Conservation (phyloP, 768 basidiomycete species). For the Kwoniella shandongensis region DNA sequence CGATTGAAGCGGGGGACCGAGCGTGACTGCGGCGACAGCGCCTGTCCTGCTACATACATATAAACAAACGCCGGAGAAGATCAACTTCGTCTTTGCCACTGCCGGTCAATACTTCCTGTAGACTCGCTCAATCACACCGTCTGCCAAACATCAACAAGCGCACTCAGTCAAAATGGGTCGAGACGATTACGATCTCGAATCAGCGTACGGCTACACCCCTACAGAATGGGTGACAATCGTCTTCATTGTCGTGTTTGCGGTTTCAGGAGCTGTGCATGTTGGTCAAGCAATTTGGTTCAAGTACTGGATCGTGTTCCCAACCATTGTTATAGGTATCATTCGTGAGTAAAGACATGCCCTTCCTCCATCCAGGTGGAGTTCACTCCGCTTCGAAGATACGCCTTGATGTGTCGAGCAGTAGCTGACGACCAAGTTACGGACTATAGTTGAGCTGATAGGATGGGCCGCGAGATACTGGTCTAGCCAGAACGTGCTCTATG, state of each 20-base stretch:
- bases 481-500: conserved; percentile 24
- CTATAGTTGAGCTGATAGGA: conserved; percentile 37
- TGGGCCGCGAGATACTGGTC: conserved; percentile 43
- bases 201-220: conserved; percentile 30
- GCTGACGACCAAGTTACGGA: too few species aligned
- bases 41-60: too few species aligned
- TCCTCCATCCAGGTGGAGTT: conserved; percentile 32
- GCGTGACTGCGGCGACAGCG: too few species aligned
- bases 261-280: conserved; percentile 22
- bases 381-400: too few species aligned
- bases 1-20: too few species aligned
- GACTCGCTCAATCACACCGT: too few species aligned
- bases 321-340: conserved; percentile 19
- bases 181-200: conserved; percentile 2
- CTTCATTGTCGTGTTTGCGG: conserved; percentile 34
- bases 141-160: too few species aligned
- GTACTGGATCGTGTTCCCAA: conserved; percentile 48
- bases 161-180: too few species aligned
- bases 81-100: too few species aligned
- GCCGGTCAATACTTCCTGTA: too few species aligned
- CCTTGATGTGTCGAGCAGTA: too few species aligned
- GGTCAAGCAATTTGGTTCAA: conserved; percentile 26
- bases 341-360: conserved; percentile 5
- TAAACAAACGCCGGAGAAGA: too few species aligned
- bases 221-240: conserved; percentile 19